Evolutionary conservation across 805 yeast species (phyloP).

Genomic region (Peterozyma xylosa): DNA sequence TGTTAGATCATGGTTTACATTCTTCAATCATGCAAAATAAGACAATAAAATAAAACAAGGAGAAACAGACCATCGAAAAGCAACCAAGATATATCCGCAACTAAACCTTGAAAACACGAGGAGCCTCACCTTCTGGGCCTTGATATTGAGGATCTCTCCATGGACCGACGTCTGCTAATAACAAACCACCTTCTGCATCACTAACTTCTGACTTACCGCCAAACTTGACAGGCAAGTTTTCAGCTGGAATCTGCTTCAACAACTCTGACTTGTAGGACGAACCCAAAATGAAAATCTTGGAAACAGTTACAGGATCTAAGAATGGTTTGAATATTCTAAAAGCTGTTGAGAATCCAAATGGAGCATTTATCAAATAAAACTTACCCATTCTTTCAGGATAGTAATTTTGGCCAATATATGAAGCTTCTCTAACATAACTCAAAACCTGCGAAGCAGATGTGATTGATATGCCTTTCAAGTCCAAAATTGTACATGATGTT

Average conservation of each 20-base stretch:
- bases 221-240: slow-evolving; percentile 83
- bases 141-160: slow-evolving; percentile 88
- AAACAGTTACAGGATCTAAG: slow-evolving; percentile 94
- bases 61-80: no score
- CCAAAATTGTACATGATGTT: slow-evolving; percentile 94
- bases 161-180: slow-evolving; percentile 88
- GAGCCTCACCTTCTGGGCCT: slow-evolving; percentile 96
- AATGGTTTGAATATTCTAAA: slow-evolving; percentile 88
- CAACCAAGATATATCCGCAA: no score
- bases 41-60: no score
- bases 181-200: slow-evolving; percentile 72
- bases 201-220: slow-evolving; percentile 74
- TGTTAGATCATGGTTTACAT: slow-evolving; percentile 11
- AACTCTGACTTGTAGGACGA: slow-evolving; percentile 72
- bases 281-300: slow-evolving; percentile 86
- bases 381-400: slow-evolving; percentile 99
- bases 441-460: slow-evolving; percentile 79
- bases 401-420: slow-evolving; percentile 90
- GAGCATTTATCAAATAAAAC: slow-evolving; percentile 92
- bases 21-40: slow-evolving; percentile 9
- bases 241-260: slow-evolving; percentile 86
- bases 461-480: slow-evolving; percentile 88
- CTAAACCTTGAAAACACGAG: slow-evolving; percentile 35
- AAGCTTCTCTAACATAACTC: slow-evolving; percentile 86
- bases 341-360: slow-evolving; percentile 94